Conservation (phyloP, 2,329 filamentous ascomycete genomes). For the Coniochaeta sp. region DNA sequence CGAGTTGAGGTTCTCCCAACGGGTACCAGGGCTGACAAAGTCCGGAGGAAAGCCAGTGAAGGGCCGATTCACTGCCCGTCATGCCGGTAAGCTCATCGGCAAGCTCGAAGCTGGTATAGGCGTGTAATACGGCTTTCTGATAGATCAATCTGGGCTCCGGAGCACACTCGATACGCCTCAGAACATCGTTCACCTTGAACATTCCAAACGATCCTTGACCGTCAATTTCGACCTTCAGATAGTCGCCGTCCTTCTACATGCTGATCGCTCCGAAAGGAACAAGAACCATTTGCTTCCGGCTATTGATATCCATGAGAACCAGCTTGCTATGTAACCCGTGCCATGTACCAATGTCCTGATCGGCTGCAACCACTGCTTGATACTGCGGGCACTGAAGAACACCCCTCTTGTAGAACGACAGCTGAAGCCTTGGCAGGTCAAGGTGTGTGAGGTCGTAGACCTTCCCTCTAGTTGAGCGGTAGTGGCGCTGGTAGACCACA, state of each 20-base stretch:
- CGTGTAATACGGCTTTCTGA: slow-evolving; percentile 51
- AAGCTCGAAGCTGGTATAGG: slow-evolving; percentile 48
- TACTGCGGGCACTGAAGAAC: slow-evolving; percentile 43
- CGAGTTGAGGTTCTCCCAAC: slow-evolving; percentile 5
- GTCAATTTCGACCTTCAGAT: slow-evolving; percentile 32
- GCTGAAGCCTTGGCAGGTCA: slow-evolving; percentile 43
- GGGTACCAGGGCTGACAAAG: slow-evolving; percentile 40
- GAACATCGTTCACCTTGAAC: slow-evolving; percentile 44
- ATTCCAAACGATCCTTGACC: slow-evolving; percentile 30
- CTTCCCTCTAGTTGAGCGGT: slow-evolving; percentile 13
- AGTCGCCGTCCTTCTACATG: slow-evolving; percentile 21
- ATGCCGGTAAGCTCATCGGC: slow-evolving; percentile 48
- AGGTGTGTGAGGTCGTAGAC: slow-evolving; percentile 25
- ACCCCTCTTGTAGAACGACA: slow-evolving; percentile 27
- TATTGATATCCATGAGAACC: slow-evolving; percentile 37
- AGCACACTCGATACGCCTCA: slow-evolving; percentile 50
- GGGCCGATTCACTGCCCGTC: slow-evolving; percentile 54
- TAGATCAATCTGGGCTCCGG: slow-evolving; percentile 48
- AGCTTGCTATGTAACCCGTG: slow-evolving; percentile 54
- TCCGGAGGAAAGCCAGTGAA: slow-evolving; percentile 40
- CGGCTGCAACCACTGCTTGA: slow-evolving; percentile 38
- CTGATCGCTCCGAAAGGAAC: slow-evolving; percentile 7
- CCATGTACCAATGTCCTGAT: slow-evolving; percentile 53
- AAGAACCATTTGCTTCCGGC: slow-evolving; percentile 13
- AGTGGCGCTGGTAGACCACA: slow-evolving; percentile 33